Conservation (phyloP, 768 basidiomycete genomes). For the Steccherinum ochraceum region DNA sequence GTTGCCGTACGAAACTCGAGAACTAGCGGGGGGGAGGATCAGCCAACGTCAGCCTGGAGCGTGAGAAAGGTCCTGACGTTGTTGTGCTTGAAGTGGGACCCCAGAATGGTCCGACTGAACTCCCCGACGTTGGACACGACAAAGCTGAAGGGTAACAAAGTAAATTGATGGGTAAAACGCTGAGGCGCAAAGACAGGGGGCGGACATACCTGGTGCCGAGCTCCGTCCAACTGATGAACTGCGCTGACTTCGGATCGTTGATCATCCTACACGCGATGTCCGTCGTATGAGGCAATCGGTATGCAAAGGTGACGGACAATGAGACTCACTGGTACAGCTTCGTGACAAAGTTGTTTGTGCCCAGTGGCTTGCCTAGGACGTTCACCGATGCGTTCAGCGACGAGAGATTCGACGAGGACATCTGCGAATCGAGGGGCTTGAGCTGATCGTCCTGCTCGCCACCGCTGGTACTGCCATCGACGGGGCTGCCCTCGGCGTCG, state of each 20-base stretch:
- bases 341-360: slow-evolving; percentile 77
- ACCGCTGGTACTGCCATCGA: slow-evolving; percentile 29
- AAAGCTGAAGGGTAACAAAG: slow-evolving; percentile 43
- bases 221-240: slow-evolving; percentile 81
- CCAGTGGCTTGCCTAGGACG: slow-evolving; percentile 58
- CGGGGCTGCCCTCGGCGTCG: slow-evolving; percentile 44
- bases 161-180: slow-evolving; percentile 5
- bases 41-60: slow-evolving; percentile 4
- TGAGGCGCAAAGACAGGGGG: not conserved
- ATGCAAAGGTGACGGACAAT: not conserved
- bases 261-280: slow-evolving; percentile 57
- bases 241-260: slow-evolving; percentile 71
- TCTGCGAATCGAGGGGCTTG: slow-evolving; percentile 24
- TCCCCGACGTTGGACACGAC: slow-evolving; percentile 84
- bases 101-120: slow-evolving; percentile 79
- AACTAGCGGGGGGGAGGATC: slow-evolving; percentile 43
- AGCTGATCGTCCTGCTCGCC: slow-evolving; percentile 30
- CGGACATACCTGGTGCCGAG: slow-evolving; percentile 53
- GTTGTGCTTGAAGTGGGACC: slow-evolving; percentile 87
- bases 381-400: slow-evolving; percentile 35
- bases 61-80: slow-evolving; percentile 46
- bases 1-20: slow-evolving; percentile 88
- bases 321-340: slow-evolving; percentile 76
- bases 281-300: not conserved
- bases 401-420: slow-evolving; percentile 11